Percentiles rank a stretch among this genome's conserved stretches.
Conservation (phyloP, 345 rosid genomes). For the Gossypium mustelinum region DNA sequence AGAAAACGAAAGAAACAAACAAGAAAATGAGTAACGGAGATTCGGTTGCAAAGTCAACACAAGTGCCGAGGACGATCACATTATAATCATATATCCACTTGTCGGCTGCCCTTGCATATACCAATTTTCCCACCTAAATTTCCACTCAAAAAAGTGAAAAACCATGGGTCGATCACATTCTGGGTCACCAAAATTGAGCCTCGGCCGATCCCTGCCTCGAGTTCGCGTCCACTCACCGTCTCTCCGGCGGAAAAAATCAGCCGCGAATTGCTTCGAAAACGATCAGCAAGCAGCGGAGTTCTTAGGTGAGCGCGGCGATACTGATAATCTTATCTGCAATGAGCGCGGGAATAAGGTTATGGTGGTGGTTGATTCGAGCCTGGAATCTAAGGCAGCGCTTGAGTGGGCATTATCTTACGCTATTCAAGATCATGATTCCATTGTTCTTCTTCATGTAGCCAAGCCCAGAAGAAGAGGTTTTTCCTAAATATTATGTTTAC, state of each 20-base stretch:
- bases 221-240: constrained; percentile 45
- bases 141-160: neutral
- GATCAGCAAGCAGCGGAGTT: constrained; percentile 51
- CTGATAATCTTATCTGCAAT: neutral
- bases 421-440: constrained; percentile 50
- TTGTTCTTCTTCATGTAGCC: constrained; percentile 58
- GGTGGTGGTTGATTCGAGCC: constrained; percentile 78
- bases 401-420: constrained; percentile 85
- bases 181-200: constrained; percentile 38
- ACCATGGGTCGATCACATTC: constrained; percentile 28
- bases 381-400: constrained; percentile 67
- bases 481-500: neutral
- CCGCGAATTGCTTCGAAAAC: constrained; percentile 26
- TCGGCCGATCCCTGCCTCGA: constrained; percentile 32
- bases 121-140: constrained; percentile 5
- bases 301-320: constrained; percentile 18
- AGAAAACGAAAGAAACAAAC: neutral
- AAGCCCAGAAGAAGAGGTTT: constrained; percentile 44
- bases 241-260: constrained; percentile 32
- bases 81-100: neutral
- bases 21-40: constrained; percentile 4
- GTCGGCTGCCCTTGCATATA: neutral
- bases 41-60: constrained; percentile 2
- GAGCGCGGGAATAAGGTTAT: constrained; percentile 52
- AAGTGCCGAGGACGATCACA: neutral